phyloP scores from a whole-genome alignment of 148 eudicot species.

The Limonium bicolor region DNA sequence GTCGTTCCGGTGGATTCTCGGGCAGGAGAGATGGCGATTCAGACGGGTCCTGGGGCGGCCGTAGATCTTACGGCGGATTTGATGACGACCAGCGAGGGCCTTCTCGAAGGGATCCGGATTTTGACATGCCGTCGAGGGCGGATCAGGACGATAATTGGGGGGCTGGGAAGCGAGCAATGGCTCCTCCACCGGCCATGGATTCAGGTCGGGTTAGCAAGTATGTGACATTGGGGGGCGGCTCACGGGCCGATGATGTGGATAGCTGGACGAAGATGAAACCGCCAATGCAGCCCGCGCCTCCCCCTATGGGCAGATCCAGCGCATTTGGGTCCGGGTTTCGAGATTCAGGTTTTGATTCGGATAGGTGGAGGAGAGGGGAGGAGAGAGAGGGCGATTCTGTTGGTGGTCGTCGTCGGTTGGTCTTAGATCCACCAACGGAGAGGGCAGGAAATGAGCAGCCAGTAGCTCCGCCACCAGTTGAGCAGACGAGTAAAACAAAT shows the following conservation, averaged over 20 bases:
- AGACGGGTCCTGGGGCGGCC: conserved; percentile 8
- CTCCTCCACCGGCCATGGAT: conserved; percentile 10
- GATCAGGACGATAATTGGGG: conserved; percentile 88
- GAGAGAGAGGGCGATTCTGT: conserved; percentile 5
- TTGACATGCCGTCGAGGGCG: conserved; percentile 45
- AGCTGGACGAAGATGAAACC: conserved; percentile 62
- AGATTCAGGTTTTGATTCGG: conserved; percentile 34
- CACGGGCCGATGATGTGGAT: conserved; percentile 72
- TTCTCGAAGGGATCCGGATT: conserved; percentile 10
- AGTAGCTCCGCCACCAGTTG: conserved; percentile 1
- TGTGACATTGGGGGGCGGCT: conserved; percentile 40
- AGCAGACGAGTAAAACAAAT: conserved; percentile 33
- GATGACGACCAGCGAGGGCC: conserved; percentile 32
- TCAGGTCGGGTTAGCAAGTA: conserved; percentile 22
- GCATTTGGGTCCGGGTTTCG: conserved; percentile 41
- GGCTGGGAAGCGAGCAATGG: conserved; percentile 23
- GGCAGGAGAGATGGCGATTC: conserved; percentile 12
- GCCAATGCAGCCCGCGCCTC: conserved; percentile 4
- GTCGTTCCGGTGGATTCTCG: conserved; percentile 5
- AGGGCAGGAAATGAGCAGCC: conserved; percentile 13
- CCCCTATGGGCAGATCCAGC: conserved; percentile 19
- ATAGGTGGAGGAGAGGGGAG: conserved; percentile 41
- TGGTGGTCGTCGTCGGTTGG: conserved; percentile 28
- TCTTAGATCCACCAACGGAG: conserved; percentile 30
- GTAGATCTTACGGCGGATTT: conserved; percentile 24